Base-by-base conservation (phyloP, 2,329 filamentous ascomycete genomes). In the Colletotrichum theobromicola region DNA sequence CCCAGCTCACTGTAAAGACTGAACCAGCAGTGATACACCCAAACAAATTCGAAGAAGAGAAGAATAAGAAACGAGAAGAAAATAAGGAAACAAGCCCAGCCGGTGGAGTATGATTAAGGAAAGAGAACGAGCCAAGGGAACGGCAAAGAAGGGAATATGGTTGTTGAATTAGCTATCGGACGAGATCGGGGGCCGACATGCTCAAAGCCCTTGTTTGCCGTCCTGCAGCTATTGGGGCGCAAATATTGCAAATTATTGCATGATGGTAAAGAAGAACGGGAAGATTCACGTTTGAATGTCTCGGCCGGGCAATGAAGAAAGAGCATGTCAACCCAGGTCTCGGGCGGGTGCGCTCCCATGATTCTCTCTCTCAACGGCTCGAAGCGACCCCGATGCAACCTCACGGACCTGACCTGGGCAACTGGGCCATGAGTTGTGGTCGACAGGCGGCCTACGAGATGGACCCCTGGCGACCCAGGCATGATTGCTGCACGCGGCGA, bases 21-120 rank as follows among this genome's bases (percentile, higher is more conserved):
- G 73, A 74, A 61, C 70, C 73, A 74, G 70, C 64, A 74, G 73
- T 26, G 28, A 21, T 24, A 18, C 53, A 61, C 50, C 12, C 24
- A 64, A 18, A 28, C 21, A 32, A 53, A 58, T 12, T 67, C 15
- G 26, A 26, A 42, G 28, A 35, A 28, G 18, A 34, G 46, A 63
- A 26, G 13, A 58, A 46, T 10, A 53, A 37, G 53, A 37, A 60
- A 58, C 32, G 50, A 50, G n/a, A 50, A 50, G 7, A 21, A 50
- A 21, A 50, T n/a, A n/a, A n/a, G n/a, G 28, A 24, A 53, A 68
- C 21, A 67, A 69, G 18, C 35, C 58, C 70, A 74, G n/a, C 10
- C 50, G 12, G 28, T 64, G 50, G 53, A 46, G 35, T 60, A 69
- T 42, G 24, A 24, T 55, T 15, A 58, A 61, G n/a, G n/a, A 65